Percentiles rank a stretch among this genome's conserved stretches.
phyloP scores from a whole-genome alignment of 305 asterid species.

The Plantago rigida region DNA sequence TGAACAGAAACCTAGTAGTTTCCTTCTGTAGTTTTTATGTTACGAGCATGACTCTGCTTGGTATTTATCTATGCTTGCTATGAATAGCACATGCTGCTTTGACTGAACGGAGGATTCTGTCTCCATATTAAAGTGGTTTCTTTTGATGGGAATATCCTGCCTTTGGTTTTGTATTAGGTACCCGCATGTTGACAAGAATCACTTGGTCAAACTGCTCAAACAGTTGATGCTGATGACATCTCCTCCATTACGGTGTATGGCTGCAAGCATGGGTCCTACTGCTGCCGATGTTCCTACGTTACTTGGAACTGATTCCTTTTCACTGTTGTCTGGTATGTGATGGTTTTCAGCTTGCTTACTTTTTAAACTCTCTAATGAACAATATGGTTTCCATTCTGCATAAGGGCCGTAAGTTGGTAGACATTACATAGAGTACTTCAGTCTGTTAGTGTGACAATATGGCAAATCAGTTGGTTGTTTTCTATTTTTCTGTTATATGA shows the following conservation, averaged over 20 bases:
- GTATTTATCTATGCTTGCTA: slow-evolving; percentile 7
- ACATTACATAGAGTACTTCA: too few species aligned
- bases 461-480: too few species aligned
- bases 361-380: neutral
- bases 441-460: too few species aligned
- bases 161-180: slow-evolving; percentile 43
- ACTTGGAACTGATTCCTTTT: slow-evolving; percentile 83
- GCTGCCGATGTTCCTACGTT: slow-evolving; percentile 94
- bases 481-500: too few species aligned
- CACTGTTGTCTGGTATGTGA: slow-evolving; percentile 64
- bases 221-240: slow-evolving; percentile 58
- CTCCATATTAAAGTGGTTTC: slow-evolving; percentile 21
- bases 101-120: slow-evolving; percentile 10
- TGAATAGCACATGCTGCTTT: slow-evolving; percentile 14
- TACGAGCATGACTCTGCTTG: slow-evolving; percentile 11
- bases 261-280: slow-evolving; percentile 50
- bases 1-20: slow-evolving; percentile 1
- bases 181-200: slow-evolving; percentile 71
- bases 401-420: too few species aligned
- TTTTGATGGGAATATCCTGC: slow-evolving; percentile 19
- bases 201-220: slow-evolving; percentile 74
- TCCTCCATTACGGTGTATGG: slow-evolving; percentile 51
- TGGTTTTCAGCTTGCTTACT: slow-evolving; percentile 13
- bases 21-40: slow-evolving; percentile 6
- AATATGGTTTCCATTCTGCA: too few species aligned